Evolutionary conservation across 2,329 filamentous ascomycete genomes (phyloP).

Genomic region (Teratosphaeria zuluensis): DNA sequence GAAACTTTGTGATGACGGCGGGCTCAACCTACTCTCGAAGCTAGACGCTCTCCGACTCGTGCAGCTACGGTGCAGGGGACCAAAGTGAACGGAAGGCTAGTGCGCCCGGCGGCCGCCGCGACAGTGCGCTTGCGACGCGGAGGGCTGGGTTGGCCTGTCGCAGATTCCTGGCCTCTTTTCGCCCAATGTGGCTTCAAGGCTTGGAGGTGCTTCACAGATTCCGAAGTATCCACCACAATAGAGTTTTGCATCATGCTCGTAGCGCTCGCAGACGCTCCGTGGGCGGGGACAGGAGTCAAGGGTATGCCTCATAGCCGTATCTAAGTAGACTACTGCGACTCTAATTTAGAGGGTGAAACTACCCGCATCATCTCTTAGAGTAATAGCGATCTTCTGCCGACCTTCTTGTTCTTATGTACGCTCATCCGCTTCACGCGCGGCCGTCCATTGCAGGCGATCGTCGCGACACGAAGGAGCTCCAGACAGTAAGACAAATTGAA

Average conservation of each 20-base stretch:
- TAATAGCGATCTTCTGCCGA: constrained; percentile 1
- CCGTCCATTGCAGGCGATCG: constrained; percentile 1
- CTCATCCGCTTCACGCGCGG: constrained; percentile 9
- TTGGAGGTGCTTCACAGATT: neutral
- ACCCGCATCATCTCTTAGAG: constrained; percentile 8
- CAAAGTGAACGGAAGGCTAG: neutral
- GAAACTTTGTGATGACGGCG: neutral
- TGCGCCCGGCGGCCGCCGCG: neutral
- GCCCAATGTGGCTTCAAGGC: neutral
- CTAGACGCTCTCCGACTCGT: neutral
- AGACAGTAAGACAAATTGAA: constrained; percentile 10
- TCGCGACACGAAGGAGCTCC: constrained; percentile 3
- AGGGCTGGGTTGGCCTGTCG: neutral
- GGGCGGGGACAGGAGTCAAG: neutral
- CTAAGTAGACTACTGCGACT: constrained; percentile 12
- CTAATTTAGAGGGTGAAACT: constrained; percentile 15
- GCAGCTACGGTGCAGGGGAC: neutral
- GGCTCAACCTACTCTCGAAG: neutral
- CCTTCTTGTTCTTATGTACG: constrained; percentile 9
- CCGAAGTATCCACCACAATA: constrained; percentile 1
- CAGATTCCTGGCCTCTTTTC: neutral
- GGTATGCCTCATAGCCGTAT: neutral
- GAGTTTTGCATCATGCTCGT: constrained; percentile 2
- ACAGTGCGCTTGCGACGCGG: neutral
- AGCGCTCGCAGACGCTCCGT: neutral